Base-by-base conservation (phyloP, 2,329 filamentous ascomycete species). In the Aspergillus pseudoglaucus region DNA sequence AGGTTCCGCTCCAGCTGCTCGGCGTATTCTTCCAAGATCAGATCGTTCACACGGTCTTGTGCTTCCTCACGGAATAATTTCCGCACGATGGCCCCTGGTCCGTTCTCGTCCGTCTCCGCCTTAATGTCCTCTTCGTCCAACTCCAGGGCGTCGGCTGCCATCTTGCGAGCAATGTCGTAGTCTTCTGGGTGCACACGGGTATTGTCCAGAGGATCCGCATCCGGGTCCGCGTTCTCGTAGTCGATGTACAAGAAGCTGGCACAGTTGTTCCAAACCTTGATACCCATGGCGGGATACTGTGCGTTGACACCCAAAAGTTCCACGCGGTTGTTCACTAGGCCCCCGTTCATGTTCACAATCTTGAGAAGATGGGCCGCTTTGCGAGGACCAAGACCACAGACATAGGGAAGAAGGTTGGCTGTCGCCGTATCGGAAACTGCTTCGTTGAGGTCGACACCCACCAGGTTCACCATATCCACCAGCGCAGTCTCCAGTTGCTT, bases 111-210 rank as follows among this genome's bases (percentile, higher is more conserved):
- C 4, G 86, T 87, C 71, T 97, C 90, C 1, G 87, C 89, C 69
- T 95, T 94, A 64, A 98, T 89, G 61, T 98, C 93, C 73, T 98
- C 93, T 70, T 98, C 93, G 59, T 98, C 93, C 56, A 98, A 78
- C 65, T 96, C 91, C 42, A 98, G 76, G 14, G 93, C 93, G 75
- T 98, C 93, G 3, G 93, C 93, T 17, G 93, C 93, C 85, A 98
- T 97, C 72, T 98, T 98, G 58, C 91, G 88, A 43, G 90, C 93
- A 52, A 98, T 84, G 58, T 98, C 93, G 68, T 98, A 98, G 65
- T 98, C 93, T 73, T 98, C 93, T 1, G 93, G 93, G 62, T 98
- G 93, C 15, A 98, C 90, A 74, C 93, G 87, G 42, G 93, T 98
- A 64, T 93, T 95, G 70, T 98, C 93, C 22, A 98, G 78, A 49